Evolutionary conservation across 495 filamentous ascomycete genomes (phyloP).

Genomic region (Trichoderma virens): DNA sequence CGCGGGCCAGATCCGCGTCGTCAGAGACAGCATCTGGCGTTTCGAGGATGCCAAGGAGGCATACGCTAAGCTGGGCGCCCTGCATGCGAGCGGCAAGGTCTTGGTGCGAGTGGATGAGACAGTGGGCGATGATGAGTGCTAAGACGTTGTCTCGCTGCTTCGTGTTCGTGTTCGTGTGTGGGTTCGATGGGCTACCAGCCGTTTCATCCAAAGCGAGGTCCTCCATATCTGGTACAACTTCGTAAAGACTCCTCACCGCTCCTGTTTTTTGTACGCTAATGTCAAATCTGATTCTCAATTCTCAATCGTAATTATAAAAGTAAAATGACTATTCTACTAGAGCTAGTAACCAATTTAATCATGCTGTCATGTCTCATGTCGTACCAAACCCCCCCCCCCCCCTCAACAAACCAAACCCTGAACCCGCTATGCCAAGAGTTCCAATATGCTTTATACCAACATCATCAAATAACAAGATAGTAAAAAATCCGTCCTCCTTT

Average conservation of each 20-base stretch:
- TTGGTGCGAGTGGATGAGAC: constrained; percentile 19
- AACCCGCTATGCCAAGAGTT: not conserved
- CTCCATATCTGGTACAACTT: too few relatives aligned
- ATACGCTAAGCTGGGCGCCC: constrained; percentile 20
- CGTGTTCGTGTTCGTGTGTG: not conserved
- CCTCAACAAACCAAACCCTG: not conserved
- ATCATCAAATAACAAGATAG: too few relatives aligned
- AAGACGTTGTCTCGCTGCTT: not conserved
- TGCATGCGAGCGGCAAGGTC: constrained; percentile 27
- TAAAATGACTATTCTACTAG: constrained; percentile 1
- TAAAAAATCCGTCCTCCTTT: too few relatives aligned
- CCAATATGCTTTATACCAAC: too few relatives aligned
- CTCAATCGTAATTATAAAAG: not conserved
- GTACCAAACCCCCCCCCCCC: not conserved
- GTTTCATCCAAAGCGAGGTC: too few relatives aligned
- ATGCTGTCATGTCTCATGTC: not conserved
- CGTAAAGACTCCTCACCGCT: too few relatives aligned
- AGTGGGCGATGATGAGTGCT: constrained; percentile 4
- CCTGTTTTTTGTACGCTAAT: too few relatives aligned
- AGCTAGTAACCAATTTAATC: not conserved
- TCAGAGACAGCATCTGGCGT: constrained; percentile 22
- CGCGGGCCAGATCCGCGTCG: constrained; percentile 23
- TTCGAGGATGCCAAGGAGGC: constrained; percentile 26
- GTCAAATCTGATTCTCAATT: too few relatives aligned
- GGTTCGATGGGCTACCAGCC: too few relatives aligned